A percentile compares a stretch with the other conserved stretches of the same genome.
Evolutionary conservation across 106 monocot species (phyloP).

Genomic region (Acorus gramineus): DNA sequence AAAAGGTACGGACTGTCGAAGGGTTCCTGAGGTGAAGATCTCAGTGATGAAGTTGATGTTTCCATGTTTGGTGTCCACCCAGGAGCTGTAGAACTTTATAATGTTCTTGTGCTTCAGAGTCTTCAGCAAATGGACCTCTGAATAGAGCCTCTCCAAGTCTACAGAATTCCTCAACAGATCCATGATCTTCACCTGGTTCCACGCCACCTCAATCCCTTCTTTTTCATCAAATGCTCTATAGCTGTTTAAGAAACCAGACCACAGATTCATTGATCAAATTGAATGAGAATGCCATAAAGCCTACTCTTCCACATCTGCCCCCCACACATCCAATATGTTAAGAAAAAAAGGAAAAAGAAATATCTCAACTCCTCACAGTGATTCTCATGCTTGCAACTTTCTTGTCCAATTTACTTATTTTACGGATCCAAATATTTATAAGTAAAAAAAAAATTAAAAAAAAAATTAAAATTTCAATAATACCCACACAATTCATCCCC

Average conservation of each 20-base stretch:
- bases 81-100: conserved; percentile 57
- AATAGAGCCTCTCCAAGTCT: conserved; percentile 47
- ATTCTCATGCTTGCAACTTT: no score
- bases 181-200: conserved; percentile 63
- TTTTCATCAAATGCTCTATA: conserved; percentile 62
- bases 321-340: no score
- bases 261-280: no score
- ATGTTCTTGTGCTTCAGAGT: conserved; percentile 68
- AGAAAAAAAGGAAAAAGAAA: no score
- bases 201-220: conserved; percentile 73
- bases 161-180: conserved; percentile 29
- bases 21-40: conserved; percentile 67
- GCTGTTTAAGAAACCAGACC: conserved; percentile 8
- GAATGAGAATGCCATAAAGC: no score
- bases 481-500: no score
- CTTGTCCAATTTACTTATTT: no score
- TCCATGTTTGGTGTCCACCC: conserved; percentile 38
- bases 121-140: conserved; percentile 61
- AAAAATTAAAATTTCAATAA: no score
- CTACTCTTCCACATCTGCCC: no score
- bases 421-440: no score
- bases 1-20: conserved; percentile 40
- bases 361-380: no score
- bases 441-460: no score
- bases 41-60: conserved; percentile 68